Evolutionary conservation across 75 land plant genomes (phyloP), one percentile per base, ranked within the genome.

Genomic region (Selaginella moellendorffii): DNA sequence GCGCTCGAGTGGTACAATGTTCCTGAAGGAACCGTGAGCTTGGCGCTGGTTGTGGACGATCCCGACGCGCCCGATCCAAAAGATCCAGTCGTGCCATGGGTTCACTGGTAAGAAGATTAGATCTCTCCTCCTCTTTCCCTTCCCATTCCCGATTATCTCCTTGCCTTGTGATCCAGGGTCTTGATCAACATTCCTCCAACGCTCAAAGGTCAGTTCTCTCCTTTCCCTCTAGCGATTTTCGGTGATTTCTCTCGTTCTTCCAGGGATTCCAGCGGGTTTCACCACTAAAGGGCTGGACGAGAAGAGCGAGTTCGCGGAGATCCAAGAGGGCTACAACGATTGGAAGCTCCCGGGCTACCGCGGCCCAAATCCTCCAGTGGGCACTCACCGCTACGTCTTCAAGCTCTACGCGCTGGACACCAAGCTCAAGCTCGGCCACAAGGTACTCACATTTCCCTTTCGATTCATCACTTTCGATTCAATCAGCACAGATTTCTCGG

Each of bases 1-100:
- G 86, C 87, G 1, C 65, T 89, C 24, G 96, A 89, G 46, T 89
- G 90, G 90, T 86, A 89, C 67, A 73, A 75, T 52, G 82, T 89
- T 1, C 96, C 96, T 17, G 79, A 86, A 14, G 90, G 68, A 9
- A 79, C 96, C 1, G 68, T 65, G 73, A 69, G 72, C 19, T 64
- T 89, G 71, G 96, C 87, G 0, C 66, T 86, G 28, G 73, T 86
- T 27, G 79, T 86, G 63, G 68, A 86, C 51, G 91, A 86, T 65
- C 65, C 83, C 24, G 87, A 86, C 58, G 77, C 79, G 1, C 85
- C 90, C 1, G 85, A 82, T 28, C 82, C 82, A 2, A 63, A 52
- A 5, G 77, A 69, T 2, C 86, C 83, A 22, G 69, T 79, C 46
- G 82, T 77, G 46, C 87, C 96, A 31, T 83, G 78, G 76, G 75